Conservation (phyloP, 2,329 filamentous ascomycete genomes). For the Colletotrichum magnum region DNA sequence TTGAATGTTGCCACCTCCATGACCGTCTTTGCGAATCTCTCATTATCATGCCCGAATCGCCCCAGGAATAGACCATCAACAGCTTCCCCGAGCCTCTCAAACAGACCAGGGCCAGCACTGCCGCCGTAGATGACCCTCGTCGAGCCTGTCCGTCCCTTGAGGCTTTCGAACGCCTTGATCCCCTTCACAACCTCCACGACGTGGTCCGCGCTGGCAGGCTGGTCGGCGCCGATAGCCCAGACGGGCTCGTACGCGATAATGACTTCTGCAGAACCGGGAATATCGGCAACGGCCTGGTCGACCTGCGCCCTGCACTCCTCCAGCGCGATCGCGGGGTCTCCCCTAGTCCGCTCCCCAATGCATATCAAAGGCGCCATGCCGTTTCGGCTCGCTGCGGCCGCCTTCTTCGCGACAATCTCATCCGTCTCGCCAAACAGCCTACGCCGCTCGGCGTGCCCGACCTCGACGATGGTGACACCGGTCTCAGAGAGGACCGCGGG, state of each 20-base stretch:
- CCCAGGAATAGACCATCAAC: conserved; percentile 88
- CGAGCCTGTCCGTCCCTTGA: conserved; percentile 65
- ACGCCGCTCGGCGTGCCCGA: conserved; percentile 86
- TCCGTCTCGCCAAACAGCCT: conserved; percentile 83
- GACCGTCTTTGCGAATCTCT: conserved; percentile 79
- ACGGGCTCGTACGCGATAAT: conserved; percentile 90
- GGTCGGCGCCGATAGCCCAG: conserved; percentile 85
- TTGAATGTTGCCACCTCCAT: conserved; percentile 70
- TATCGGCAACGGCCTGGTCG: conserved; percentile 70
- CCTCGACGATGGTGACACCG: conserved; percentile 80
- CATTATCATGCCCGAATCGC: conserved; percentile 83
- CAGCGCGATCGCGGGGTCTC: conserved; percentile 70
- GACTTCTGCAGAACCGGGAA: conserved; percentile 76
- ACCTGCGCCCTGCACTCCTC: conserved; percentile 78
- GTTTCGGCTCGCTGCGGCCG: conserved; percentile 75
- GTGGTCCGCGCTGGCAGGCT: conserved; percentile 80
- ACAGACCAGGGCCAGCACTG: conserved; percentile 85
- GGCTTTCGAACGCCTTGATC: conserved; percentile 68
- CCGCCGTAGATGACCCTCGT: conserved; percentile 86
- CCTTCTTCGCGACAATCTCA: conserved; percentile 75
- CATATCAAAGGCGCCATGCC: conserved; percentile 85
- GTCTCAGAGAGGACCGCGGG: conserved; percentile 76
- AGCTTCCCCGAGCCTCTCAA: conserved; percentile 74
- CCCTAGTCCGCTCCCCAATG: conserved; percentile 77
- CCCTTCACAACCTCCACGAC: conserved; percentile 79